phyloP scores from a whole-genome alignment of 352 stramenopile genomes.

The Saprolegnia diclina region DNA sequence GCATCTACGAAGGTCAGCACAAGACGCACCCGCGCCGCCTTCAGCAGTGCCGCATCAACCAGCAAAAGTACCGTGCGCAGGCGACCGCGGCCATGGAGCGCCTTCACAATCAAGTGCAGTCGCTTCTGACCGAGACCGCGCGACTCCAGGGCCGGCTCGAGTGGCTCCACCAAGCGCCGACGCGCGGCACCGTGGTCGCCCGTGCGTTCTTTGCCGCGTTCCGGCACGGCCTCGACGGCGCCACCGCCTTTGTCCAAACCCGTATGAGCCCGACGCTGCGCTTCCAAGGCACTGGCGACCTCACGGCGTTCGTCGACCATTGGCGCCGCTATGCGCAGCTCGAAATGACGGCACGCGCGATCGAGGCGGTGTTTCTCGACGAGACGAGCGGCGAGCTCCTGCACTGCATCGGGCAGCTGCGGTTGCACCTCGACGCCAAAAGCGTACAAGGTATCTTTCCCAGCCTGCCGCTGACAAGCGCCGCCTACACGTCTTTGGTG shows the following conservation, averaged over 20 bases:
- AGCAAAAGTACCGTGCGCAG: conserved; percentile 65
- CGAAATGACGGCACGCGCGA: no score
- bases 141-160: conserved; percentile 32
- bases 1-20: no score
- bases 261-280: not conserved
- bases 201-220: not conserved
- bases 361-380: no score
- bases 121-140: conserved; percentile 50
- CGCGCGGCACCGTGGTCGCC: not conserved
- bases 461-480: not conserved
- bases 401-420: not conserved
- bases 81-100: conserved; percentile 61
- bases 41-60: conserved; percentile 54
- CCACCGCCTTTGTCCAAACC: no score
- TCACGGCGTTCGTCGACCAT: not conserved
- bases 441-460: not conserved
- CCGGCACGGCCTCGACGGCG: no score
- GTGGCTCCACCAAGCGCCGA: not conserved
- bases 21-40: not conserved
- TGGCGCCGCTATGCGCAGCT: not conserved
- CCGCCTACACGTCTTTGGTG: no score
- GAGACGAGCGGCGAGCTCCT: not conserved
- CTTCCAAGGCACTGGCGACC: not conserved
- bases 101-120: conserved; percentile 58
- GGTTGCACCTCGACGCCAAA: not conserved